phyloP scores from a whole-genome alignment of 345 rosid species.

The Salix brachista region DNA sequence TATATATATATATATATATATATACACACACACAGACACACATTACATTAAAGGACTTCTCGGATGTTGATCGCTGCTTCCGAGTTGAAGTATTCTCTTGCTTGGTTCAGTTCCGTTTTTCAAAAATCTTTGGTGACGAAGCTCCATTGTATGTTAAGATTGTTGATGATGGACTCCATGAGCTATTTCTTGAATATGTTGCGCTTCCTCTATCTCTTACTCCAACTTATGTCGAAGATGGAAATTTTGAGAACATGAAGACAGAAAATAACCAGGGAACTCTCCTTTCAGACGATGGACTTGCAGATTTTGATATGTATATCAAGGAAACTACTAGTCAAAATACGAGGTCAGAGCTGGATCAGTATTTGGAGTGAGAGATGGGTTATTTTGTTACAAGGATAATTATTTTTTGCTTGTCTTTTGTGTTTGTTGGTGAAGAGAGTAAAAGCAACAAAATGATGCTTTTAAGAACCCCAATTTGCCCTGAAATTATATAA shows the following conservation, averaged over 20 bases:
- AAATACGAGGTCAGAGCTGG: conserved; percentile 72
- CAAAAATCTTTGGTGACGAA: conserved; percentile 75
- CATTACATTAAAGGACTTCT: conserved; percentile 30
- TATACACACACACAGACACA: too few relatives aligned
- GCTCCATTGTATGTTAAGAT: conserved; percentile 55
- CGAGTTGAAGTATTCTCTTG: conserved; percentile 80
- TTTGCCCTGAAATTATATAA: too few relatives aligned
- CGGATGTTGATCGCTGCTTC: conserved; percentile 80
- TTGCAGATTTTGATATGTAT: conserved; percentile 76
- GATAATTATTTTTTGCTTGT: too few relatives aligned
- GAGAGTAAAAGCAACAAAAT: too few relatives aligned
- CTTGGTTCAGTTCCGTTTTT: conserved; percentile 84
- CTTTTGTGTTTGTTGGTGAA: too few relatives aligned
- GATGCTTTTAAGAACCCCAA: too few relatives aligned
- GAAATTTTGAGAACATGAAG: conserved; percentile 23
- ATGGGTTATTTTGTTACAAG: too few relatives aligned
- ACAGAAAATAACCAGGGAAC: conserved; percentile 40
- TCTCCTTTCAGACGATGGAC: conserved; percentile 53
- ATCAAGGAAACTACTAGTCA: conserved; percentile 71
- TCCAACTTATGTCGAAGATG: conserved; percentile 55
- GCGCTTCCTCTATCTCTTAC: conserved; percentile 67
- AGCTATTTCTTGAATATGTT: conserved; percentile 72
- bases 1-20: too few relatives aligned
- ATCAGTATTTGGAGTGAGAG: conserved; percentile 51
- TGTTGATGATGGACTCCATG: conserved; percentile 77